Evolutionary conservation across 2,329 filamentous ascomycete species (phyloP).

Genomic region (Colletotrichum graminicola): DNA sequence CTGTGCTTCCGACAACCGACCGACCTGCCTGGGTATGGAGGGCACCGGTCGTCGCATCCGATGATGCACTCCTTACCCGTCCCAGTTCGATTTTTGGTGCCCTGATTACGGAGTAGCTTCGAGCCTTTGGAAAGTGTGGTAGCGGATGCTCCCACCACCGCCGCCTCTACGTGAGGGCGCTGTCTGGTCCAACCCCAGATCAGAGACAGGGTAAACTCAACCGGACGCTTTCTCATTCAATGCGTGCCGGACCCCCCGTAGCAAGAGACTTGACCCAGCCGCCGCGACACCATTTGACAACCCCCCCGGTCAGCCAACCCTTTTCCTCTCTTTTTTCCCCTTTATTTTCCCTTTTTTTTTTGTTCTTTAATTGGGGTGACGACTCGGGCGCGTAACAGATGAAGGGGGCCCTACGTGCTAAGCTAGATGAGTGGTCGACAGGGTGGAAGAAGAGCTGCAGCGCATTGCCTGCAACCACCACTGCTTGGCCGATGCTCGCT

Average conservation of each 20-base stretch:
- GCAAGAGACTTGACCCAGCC: conserved; percentile 17
- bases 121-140: not conserved
- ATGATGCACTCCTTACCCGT: not conserved
- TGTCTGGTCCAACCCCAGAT: conserved; percentile 24
- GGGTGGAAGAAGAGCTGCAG: not conserved
- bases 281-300: conserved; percentile 26
- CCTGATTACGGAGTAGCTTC: not conserved
- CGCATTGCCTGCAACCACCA: conserved; percentile 4
- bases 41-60: conserved; percentile 5
- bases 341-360: not conserved
- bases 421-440: conserved; percentile 9
- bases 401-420: not conserved
- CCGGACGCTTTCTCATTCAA: conserved; percentile 30
- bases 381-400: conserved; percentile 11
- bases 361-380: not conserved
- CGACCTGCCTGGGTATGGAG: not conserved
- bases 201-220: conserved; percentile 34
- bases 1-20: not conserved
- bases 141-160: conserved; percentile 37
- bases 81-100: not conserved
- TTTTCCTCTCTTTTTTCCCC: not conserved
- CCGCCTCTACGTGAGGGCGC: conserved; percentile 16
- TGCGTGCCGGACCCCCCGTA: conserved; percentile 22
- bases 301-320: not conserved
- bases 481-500: conserved; percentile 8